Evolutionary conservation across 148 eudicot genomes (phyloP), one percentile per base, ranked within the genome.

Genomic region (Vaccinium vitisidaea): DNA sequence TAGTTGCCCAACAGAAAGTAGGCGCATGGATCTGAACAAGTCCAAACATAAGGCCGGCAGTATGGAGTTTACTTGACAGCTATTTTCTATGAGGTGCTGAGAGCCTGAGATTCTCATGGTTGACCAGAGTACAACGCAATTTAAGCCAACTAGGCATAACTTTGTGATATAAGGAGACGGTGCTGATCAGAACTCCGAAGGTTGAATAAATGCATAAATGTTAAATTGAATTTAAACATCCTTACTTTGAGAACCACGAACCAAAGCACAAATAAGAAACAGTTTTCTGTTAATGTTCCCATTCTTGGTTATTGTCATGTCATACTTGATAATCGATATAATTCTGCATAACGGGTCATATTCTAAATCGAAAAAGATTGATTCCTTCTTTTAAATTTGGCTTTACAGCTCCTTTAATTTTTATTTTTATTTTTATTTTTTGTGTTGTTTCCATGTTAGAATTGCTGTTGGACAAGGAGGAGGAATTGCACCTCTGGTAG

Each of bases 401-500:
- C 53, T 15, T 15, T 36, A 59, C 59, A 48, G 59, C 39, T 82
- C 23, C 32, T 83, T 18, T 15, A 30, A 1, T 30, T 30, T 0
- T 30, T 30, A 30, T 30, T 36, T 1, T 36, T 36, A 2, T 2
- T 36, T 36, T 2, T 36, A 0, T 75, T 58, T 43, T 27, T 58
- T 25, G 82, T 77, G 25, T 56, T 52, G 13, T 81, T 85, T 81
- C 63, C 84, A 77, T 86, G 52, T 70, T 84, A 96, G 99, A 80
- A 94, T 96, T 93, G 98, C 98, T 78, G 94, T 96, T 81, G 99
- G 99, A 77, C 93, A 89, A 80, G 94, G 92, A 92, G 99, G 99
- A 82, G 99, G 99, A 85, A 92, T 96, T 83, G 93, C 95, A 32
- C 97, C 99, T 87, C 94, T 96, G 56, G 92, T 94, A 84, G 90